Evolutionary conservation across 225 moss, liverwort and hornwort species (phyloP).

Genomic region (Pleurozium schreberi): DNA sequence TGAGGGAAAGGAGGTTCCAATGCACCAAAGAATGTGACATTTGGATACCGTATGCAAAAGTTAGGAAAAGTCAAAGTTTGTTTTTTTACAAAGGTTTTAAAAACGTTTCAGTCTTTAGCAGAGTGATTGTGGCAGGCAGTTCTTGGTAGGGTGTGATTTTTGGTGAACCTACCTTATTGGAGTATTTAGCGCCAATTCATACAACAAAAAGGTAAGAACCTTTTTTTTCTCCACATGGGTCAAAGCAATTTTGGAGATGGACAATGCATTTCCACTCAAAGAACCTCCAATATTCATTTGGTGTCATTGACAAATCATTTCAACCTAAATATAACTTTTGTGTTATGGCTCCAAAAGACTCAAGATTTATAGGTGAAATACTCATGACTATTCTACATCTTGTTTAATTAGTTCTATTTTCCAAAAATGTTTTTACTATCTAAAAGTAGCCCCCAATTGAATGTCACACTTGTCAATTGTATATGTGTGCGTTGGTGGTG

Average conservation of each 20-base stretch:
- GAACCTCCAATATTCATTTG: neutral
- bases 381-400: neutral
- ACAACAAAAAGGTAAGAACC: neutral
- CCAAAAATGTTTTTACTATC: accelerated
- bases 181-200: neutral
- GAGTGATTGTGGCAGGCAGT: accelerated
- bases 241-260: neutral
- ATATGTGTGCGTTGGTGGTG: too few relatives aligned
- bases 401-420: too few relatives aligned
- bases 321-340: neutral
- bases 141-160: accelerated
- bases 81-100: neutral
- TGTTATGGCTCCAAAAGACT: accelerated
- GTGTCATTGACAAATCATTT: neutral
- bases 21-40: accelerated
- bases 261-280: neutral
- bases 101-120: too few relatives aligned
- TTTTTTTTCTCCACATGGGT: neutral
- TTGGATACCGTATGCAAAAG: neutral
- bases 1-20: neutral
- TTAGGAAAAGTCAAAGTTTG: neutral
- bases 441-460: neutral
- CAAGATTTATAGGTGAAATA: neutral
- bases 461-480: neutral
- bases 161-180: neutral